Base-by-base conservation (phyloP, 2,329 filamentous ascomycete species). In the Claviceps humidiphila region DNA sequence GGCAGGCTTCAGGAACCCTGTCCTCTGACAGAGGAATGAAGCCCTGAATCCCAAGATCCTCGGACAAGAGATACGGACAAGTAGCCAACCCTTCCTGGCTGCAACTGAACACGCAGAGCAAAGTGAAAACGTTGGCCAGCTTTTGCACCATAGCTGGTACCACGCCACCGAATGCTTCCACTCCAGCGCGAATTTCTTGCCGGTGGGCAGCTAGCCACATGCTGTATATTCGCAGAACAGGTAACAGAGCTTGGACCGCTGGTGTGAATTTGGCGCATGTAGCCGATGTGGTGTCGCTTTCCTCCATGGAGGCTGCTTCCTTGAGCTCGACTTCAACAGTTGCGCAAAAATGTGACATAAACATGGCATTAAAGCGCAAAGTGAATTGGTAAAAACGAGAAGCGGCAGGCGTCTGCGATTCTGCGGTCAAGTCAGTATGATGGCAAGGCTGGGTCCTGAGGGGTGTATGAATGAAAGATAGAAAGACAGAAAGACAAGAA, bases 361-460 rank as follows among this genome's bases (percentile, higher is more conserved):
- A 88, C 50, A 84, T 84, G 47, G 89, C 73, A 61, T 95, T 95
- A 55, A 95, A 78, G 24, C 83, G 77, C 45, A 94, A 73, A 54
- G 87, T 81, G 60, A 84, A 89, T 54, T 79, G 74, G 57, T 74
- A 78, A 9, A 77, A 76, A 38, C 69, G 70, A 13, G 72, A 72
- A 37, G 66, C 65, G 41, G 66, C 62, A 14, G 68, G 60, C 8
- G 70, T 74, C 65, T 72, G 75, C 53, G 75, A 69, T 56, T 74
- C 74, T 74, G 55, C 50, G 16, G 43, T 41, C 16, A 44, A 43
- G 48, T 52, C 49, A 50, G 38, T 30, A 20, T 20, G 22, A 43
- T 13, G 20, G 14, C 11, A 3, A n/a, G 5, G 2, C 24, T 26
- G 30, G 11, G 5, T 30, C 30, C n/a, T 13, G 24, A 20, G 9